Conservation (phyloP, 805 yeast genomes). For the Candida piceae region DNA sequence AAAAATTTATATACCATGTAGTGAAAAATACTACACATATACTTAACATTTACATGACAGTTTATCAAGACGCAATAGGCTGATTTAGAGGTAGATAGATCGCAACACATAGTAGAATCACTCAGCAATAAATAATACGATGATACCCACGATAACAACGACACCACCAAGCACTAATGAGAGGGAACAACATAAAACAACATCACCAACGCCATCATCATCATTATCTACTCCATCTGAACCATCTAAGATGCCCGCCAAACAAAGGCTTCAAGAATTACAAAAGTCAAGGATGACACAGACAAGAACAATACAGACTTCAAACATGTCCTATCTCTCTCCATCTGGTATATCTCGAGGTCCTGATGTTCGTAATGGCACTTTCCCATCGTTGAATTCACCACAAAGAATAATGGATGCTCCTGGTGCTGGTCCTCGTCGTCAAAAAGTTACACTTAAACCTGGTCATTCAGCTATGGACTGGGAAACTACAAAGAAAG, state of each 20-base stretch:
- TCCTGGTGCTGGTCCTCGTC: constrained; percentile 10
- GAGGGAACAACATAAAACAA: neutral
- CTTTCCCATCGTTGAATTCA: constrained; percentile 16
- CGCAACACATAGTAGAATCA: too few relatives aligned
- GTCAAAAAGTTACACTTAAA: constrained; percentile 55
- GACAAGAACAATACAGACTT: neutral
- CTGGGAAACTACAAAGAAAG: constrained; percentile 63
- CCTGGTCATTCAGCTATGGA: constrained; percentile 87
- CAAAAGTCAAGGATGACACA: constrained; percentile 8
- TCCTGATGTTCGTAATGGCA: neutral
- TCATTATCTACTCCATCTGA: neutral
- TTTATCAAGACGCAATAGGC: too few relatives aligned
- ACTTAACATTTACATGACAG: too few relatives aligned
- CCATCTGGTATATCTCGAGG: constrained; percentile 7
- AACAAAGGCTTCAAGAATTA: constrained; percentile 6
- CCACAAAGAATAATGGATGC: constrained; percentile 14
- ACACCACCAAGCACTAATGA: constrained; percentile 2
- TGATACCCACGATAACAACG: constrained; percentile 3
- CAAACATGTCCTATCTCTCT: constrained; percentile 7
- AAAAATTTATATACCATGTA: too few relatives aligned
- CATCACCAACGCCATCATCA: neutral
- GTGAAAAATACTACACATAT: too few relatives aligned
- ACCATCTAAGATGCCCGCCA: constrained; percentile 1
- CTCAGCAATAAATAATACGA: too few relatives aligned
- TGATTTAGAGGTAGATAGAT: too few relatives aligned